phyloP scores from a whole-genome alignment of 768 basidiomycete species.

The Pleurotus tuoliensis region DNA sequence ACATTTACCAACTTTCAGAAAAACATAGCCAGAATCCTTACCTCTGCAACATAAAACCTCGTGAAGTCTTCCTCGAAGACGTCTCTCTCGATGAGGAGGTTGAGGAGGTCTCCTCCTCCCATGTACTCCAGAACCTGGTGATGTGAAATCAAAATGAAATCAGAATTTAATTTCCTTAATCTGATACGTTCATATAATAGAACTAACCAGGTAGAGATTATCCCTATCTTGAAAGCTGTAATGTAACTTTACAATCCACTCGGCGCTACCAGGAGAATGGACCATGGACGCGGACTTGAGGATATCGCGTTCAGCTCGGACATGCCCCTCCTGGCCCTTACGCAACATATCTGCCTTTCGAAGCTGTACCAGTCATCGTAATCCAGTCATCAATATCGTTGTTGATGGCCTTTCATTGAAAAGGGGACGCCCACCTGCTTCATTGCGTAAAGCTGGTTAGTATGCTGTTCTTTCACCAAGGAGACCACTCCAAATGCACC shows the following conservation, averaged over 20 bases:
- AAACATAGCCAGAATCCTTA: conserved; percentile 26
- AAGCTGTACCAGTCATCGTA: conserved; percentile 39
- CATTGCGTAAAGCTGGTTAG: conserved; percentile 88
- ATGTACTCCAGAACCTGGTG: conserved; percentile 86
- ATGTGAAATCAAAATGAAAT: conserved; percentile 61
- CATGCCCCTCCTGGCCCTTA: conserved; percentile 96
- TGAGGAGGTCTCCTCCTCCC: conserved; percentile 95
- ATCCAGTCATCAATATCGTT: neutral
- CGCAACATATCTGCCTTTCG: conserved; percentile 91
- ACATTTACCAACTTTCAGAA: conserved; percentile 12
- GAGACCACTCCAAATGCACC: conserved; percentile 97
- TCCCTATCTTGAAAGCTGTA: conserved; percentile 97
- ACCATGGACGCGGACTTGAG: conserved; percentile 86
- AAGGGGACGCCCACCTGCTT: conserved; percentile 67
- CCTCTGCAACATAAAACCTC: conserved; percentile 93
- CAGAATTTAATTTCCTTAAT: conserved; percentile 26
- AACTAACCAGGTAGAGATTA: conserved; percentile 85
- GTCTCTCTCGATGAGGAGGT: conserved; percentile 89
- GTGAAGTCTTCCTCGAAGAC: conserved; percentile 89
- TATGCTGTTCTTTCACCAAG: conserved; percentile 78
- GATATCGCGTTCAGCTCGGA: conserved; percentile 92
- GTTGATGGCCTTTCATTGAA: neutral
- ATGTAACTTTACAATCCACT: conserved; percentile 92
- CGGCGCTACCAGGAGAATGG: conserved; percentile 66
- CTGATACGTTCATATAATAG: conserved; percentile 19